Base-by-base conservation (phyloP, 2,329 filamentous ascomycete genomes). In the Hypomyces perniciosus region DNA sequence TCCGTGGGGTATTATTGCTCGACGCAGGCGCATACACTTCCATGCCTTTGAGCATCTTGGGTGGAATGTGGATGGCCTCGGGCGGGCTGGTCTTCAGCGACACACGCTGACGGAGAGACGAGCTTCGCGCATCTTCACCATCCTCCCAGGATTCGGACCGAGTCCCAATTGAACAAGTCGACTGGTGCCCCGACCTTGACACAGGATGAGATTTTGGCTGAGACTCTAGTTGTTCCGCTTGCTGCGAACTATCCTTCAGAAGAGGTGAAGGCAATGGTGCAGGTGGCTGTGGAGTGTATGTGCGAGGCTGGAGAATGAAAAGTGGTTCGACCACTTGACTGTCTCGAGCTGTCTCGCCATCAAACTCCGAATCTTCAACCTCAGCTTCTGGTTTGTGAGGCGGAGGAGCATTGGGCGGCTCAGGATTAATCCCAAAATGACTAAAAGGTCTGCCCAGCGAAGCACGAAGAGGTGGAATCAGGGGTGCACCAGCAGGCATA, bases 291-390 rank as follows among this genome's bases (percentile, higher is more conserved):
- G 80, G 80, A 1, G 77, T 81, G 57, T 83, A 83, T 0, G 78
- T 81, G 33, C 73, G 70, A 9, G 80, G 80, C 55, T 83, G 79
- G 4, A 83, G 67, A 26, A 83, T 69, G 52, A 73, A 81, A 1
- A 81, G 59, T 0, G 70, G 64, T 37, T 77, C 56, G 20, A 39
- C 53, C 4, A 48, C 48, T 8, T 50, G n/a, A 13, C 52, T 48
- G 13, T 41, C 44, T 5, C 35, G 45, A 20, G 29, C 69, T 6
- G 58, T 51, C 20, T 53, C 46, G 3, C 42, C 39, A 28, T 50
- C 51, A 27, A 27, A 33, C 7, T 48, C 50, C 10, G 30, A 39
- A 12, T 38, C 37, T 31, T 46, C 43, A 4, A 26, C 35, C 10
- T 46, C 38, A 42, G 44, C n/a, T 20, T 20, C 20, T 20, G 20